phyloP scores from a whole-genome alignment of 345 rosid species.

The Syzygium grande region DNA sequence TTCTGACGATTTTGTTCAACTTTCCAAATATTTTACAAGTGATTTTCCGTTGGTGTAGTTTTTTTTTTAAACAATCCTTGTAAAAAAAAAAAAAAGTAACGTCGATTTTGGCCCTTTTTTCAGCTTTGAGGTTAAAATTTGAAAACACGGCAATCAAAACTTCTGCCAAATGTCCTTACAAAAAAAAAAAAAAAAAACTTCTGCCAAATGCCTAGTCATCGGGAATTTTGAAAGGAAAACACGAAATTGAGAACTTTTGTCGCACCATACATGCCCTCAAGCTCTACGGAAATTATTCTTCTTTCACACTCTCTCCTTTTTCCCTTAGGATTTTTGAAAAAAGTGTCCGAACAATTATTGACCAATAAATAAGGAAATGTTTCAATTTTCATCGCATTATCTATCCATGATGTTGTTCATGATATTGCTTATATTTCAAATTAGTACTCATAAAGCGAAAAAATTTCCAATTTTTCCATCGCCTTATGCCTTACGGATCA shows the following conservation, averaged over 20 bases:
- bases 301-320: background rate
- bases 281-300: background rate
- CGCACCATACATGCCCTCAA: background rate
- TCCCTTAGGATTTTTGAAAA: background rate
- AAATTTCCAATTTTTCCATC: rapidly evolving
- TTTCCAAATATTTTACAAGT: background rate
- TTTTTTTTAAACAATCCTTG: background rate
- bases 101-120: background rate
- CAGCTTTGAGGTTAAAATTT: background rate
- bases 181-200: too few species aligned
- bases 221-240: background rate
- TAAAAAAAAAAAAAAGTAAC: background rate
- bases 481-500: background rate
- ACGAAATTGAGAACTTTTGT: background rate
- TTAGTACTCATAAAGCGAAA: background rate
- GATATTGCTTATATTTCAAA: background rate
- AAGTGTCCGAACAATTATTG: background rate
- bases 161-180: too few species aligned
- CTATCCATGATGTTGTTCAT: background rate
- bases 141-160: background rate
- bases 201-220: background rate
- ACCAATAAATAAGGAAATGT: background rate
- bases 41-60: background rate
- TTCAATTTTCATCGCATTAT: background rate
- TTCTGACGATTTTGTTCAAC: background rate